phyloP scores from a whole-genome alignment of 108 stramenopile species.

The Conticribra guillardii region DNA sequence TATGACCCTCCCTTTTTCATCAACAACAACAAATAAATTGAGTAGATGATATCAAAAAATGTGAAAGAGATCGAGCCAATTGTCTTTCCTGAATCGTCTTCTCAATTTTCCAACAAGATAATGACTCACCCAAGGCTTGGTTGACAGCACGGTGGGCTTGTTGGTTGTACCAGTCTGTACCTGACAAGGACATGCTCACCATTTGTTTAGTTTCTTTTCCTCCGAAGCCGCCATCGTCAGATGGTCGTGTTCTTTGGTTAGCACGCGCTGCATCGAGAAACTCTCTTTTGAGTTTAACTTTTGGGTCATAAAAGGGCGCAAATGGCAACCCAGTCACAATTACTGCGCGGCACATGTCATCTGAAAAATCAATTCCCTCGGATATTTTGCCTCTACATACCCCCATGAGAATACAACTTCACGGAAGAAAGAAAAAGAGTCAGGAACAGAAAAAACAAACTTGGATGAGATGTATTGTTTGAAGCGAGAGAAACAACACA shows the following conservation, averaged over 20 bases:
- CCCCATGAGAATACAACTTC: constrained; percentile 93
- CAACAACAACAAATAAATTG: no score
- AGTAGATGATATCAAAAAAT: no score
- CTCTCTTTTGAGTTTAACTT: constrained; percentile 92
- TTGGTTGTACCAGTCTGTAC: constrained; percentile 97
- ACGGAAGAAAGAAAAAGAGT: no score
- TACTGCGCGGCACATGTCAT: constrained; percentile 94
- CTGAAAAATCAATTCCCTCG: constrained; percentile 92
- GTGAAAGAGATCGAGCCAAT: no score
- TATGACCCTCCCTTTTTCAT: constrained; percentile 98
- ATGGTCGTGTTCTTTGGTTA: constrained; percentile 46
- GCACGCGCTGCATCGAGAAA: constrained; percentile 85
- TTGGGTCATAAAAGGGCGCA: constrained; percentile 93
- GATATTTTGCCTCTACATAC: constrained; percentile 86
- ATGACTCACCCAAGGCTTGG: constrained; percentile 97
- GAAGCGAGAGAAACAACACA: no score
- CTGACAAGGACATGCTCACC: constrained; percentile 59
- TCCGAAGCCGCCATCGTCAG: constrained; percentile 80
- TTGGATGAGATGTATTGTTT: no score
- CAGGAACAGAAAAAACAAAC: no score
- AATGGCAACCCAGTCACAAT: constrained; percentile 98
- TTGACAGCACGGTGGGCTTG: constrained; percentile 98
- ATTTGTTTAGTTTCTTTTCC: background rate
- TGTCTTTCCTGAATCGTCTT: no score
- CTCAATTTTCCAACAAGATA: no score